Percentiles rank a stretch among this genome's conserved stretches.
phyloP scores from a whole-genome alignment of 192 early-diverging fungal species.

The Podochytrium sp. region DNA sequence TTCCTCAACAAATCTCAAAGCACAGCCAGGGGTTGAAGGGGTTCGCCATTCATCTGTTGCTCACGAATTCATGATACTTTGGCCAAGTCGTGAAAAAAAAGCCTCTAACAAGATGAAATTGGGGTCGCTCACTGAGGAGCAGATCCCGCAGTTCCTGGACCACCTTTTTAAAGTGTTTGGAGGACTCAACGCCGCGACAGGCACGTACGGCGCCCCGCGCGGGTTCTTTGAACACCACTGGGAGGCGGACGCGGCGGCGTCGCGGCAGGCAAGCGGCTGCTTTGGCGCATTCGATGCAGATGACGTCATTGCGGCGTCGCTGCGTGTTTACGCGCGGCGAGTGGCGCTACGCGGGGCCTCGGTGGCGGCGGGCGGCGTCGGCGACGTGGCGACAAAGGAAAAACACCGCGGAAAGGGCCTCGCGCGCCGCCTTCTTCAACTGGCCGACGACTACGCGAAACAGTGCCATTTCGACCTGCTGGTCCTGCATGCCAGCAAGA shows the following conservation, averaged over 20 bases:
- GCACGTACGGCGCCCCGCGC: neutral
- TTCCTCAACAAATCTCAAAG: too few species aligned
- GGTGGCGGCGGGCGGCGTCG: conserved; percentile 26
- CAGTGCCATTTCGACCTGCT: neutral
- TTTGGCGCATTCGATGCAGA: neutral
- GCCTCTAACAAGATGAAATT: too few species aligned
- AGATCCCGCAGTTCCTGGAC: conserved; percentile 2
- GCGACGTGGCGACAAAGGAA: neutral
- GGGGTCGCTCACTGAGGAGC: neutral
- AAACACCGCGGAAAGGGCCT: conserved; percentile 13
- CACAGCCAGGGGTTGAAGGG: too few species aligned
- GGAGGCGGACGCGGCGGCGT: neutral
- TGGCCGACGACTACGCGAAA: neutral
- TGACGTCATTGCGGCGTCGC: conserved; percentile 47
- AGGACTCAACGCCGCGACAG: neutral
- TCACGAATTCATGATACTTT: too few species aligned
- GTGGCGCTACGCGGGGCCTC: conserved; percentile 62
- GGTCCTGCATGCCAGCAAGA: neutral
- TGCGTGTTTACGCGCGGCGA: conserved; percentile 64
- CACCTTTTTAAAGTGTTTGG: neutral
- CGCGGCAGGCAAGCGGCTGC: neutral
- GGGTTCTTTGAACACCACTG: conserved; percentile 2
- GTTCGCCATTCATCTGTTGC: too few species aligned
- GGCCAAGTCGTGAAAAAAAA: too few species aligned
- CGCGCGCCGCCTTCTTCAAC: neutral